Base-by-base conservation (phyloP, 768 basidiomycete species). In the Lentinula sp. region DNA sequence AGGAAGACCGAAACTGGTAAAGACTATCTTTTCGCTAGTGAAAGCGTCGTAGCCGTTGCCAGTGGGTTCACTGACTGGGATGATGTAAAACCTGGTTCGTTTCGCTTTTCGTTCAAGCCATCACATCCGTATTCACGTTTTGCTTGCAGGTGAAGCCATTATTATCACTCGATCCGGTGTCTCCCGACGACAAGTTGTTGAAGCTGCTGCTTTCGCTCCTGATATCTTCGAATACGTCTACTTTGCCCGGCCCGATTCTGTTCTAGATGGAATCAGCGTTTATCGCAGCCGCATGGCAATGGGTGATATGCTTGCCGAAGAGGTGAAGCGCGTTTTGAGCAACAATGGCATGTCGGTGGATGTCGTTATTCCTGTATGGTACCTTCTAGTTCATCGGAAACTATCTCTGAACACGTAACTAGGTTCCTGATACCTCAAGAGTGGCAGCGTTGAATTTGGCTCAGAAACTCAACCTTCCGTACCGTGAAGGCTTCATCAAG, bases 151-250 rank as follows among this genome's bases (percentile, higher is more conserved):
- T 35, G 95, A 99, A 75, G 95, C 96, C 15, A 78, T 98, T 45
- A 98, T 99, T 70, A 92, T 97, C 70, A 99, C 97, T 6, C 88
- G 93, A 54, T 80, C 76, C 56, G 80, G 82, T 35, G 83, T 98
- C 57, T 84, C 86, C 6, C 82, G 92, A 52, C 85, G 93, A 21
- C 84, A 89, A 67, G 87, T 93, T 54, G 82, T 81, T 9, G 76
- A 85, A 16, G 77, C 85, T 6, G 82, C 85, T 6, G 84, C 82
- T 1, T 97, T 98, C 70, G 91, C 96, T 1, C 97, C 97, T 21
- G 97, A 98, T 75, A 97, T 99, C 68, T 99, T 98, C 70, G 97
- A 99, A 81, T 97, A 85, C 68, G 97, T 99, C 64, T 99, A 99
- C 76, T 94, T 99, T 71, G 95, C 97, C 6, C 87, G 97, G 59